Evolutionary conservation across 2,329 filamentous ascomycete genomes (phyloP), one percentile per base, ranked within the genome.

Genomic region (Chaetomium globosum): DNA sequence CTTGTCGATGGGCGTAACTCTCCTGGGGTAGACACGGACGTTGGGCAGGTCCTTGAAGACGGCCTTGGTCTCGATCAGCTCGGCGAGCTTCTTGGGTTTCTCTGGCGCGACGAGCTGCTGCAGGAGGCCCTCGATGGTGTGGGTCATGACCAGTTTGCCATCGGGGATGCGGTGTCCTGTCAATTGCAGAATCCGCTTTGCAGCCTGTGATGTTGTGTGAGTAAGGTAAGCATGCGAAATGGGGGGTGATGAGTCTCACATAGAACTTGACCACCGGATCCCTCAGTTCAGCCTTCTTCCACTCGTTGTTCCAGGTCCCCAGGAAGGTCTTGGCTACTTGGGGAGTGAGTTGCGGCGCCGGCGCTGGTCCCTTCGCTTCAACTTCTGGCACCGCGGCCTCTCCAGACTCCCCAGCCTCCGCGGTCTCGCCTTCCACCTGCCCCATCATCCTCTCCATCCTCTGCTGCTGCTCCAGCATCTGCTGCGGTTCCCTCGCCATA

Each of bases 91-190:
- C 71, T 79, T 78, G 16, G 86, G 77, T 77, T 85, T 87, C 33
- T 84, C 81, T 30, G 82, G 81, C 68, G 79, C 82, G 65, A 81
- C 73, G 2, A 89, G 77, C 54, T 85, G 76, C 30, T 80, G 78
- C 51, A 91, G 76, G 59, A 91, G 76, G 31, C 82, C 76, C 63
- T 81, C 79, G 46, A 87, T 80, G 9, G 82, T 87, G 59, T 76
- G 77, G 67, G 87, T 80, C 53, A 81, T 79, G 58, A 80, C 78
- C 67, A 96, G 83, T 70, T 85, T 83, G 55, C 85, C 81, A 77
- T 97, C 94, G 19, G 90, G 82, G 69, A 97, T 81, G 65, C 86
- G 85, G 67, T 88, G 85, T 67, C 92, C 91, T n/a, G 89, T 93
- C 66, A 96, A 82, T 75, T 95, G 90, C 75, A 89, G 87, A 67